Evolutionary conservation across 306 rosid species (phyloP).

Genomic region (Purshia tridentata): DNA sequence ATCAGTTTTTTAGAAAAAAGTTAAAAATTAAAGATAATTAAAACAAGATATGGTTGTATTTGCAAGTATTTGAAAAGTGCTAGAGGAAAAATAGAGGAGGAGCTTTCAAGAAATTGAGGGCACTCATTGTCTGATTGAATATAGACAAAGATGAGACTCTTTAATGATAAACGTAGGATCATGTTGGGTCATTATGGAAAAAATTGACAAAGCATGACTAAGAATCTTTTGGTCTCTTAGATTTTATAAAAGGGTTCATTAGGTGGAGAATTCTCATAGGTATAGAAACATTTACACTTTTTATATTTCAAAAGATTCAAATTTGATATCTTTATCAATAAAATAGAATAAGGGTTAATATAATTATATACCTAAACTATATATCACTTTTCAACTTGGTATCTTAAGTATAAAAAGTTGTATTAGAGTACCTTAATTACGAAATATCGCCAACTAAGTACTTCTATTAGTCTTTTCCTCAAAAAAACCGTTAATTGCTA

Average conservation of each 20-base stretch:
- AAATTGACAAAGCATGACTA: neutral
- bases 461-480: no score
- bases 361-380: no score
- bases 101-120: neutral
- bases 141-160: neutral
- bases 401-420: no score
- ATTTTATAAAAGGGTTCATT: neutral
- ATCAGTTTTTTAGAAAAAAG: neutral
- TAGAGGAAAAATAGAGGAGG: neutral
- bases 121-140: neutral
- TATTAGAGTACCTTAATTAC: no score
- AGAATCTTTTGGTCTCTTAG: neutral
- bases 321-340: no score
- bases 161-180: neutral
- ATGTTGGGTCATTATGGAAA: neutral
- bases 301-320: no score
- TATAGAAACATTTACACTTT: no score
- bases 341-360: no score
- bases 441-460: no score
- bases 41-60: neutral
- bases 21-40: no score
- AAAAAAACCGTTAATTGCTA: no score
- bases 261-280: neutral
- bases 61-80: neutral
- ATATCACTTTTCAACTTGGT: no score